Evolutionary conservation across 345 rosid species (phyloP).

Genomic region (Durio zibethinus): DNA sequence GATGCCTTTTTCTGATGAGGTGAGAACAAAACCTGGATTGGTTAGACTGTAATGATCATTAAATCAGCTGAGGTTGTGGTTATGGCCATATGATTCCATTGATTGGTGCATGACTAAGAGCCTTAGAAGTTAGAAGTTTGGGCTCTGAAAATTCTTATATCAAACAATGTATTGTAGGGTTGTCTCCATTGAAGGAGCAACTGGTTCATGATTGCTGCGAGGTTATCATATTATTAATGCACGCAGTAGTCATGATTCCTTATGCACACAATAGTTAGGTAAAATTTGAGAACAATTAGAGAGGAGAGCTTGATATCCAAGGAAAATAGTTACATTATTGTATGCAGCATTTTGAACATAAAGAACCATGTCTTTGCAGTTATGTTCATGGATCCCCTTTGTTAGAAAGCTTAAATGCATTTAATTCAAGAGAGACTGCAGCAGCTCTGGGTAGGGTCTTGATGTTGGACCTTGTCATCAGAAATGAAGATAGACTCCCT

Average conservation of each 20-base stretch:
- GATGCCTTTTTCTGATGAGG: slow-evolving; percentile 98
- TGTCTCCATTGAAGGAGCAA: neutral
- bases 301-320: neutral
- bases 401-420: slow-evolving; percentile 73
- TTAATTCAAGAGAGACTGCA: slow-evolving; percentile 70
- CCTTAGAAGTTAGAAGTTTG: neutral
- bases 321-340: neutral
- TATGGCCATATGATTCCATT: neutral
- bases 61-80: neutral
- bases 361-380: slow-evolving; percentile 40
- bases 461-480: slow-evolving; percentile 86
- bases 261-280: neutral
- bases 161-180: slow-evolving; percentile 7
- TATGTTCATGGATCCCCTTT: slow-evolving; percentile 96
- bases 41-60: neutral
- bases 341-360: slow-evolving; percentile 13
- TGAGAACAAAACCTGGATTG: slow-evolving; percentile 23
- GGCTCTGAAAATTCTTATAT: neutral
- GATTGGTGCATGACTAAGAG: neutral
- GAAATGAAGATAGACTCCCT: slow-evolving; percentile 96
- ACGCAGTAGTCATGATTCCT: neutral
- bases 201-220: neutral
- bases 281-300: neutral
- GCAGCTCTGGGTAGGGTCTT: slow-evolving; percentile 85
- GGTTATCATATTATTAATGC: neutral